Evolutionary conservation across 768 basidiomycete genomes (phyloP).

Genomic region (Tylopilus rubrobrunneus): DNA sequence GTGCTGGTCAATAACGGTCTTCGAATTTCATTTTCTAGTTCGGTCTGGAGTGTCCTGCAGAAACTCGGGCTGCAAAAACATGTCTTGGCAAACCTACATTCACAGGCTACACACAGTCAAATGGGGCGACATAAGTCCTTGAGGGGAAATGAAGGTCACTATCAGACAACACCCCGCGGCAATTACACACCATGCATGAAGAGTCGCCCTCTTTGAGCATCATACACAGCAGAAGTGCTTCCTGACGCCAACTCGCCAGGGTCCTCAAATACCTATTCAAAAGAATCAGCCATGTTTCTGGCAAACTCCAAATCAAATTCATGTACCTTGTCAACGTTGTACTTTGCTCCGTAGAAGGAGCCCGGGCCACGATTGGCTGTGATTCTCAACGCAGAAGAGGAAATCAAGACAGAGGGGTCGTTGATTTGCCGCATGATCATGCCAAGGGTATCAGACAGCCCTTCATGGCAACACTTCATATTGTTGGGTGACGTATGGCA

Average conservation of each 20-base stretch:
- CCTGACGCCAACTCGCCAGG: conserved; percentile 54
- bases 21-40: neutral
- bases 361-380: conserved; percentile 48
- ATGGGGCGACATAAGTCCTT: conserved; percentile 34
- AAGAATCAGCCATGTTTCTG: conserved; percentile 3
- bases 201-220: conserved; percentile 44
- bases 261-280: conserved; percentile 60
- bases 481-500: neutral
- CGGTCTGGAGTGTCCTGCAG: neutral
- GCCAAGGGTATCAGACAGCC: conserved; percentile 39
- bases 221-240: conserved; percentile 54
- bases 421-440: conserved; percentile 36
- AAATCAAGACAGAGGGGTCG: conserved; percentile 38
- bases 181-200: conserved; percentile 54
- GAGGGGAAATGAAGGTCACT: conserved; percentile 4
- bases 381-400: conserved; percentile 51
- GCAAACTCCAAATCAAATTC: neutral
- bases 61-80: neutral
- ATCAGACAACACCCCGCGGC: neutral
- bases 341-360: conserved; percentile 59
- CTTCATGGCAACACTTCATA: conserved; percentile 24
- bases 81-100: conserved; percentile 1
- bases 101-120: conserved; percentile 32
- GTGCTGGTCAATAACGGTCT: neutral
- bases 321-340: conserved; percentile 52